phyloP scores from a whole-genome alignment of 805 yeast species.

The Pichia heedii region DNA sequence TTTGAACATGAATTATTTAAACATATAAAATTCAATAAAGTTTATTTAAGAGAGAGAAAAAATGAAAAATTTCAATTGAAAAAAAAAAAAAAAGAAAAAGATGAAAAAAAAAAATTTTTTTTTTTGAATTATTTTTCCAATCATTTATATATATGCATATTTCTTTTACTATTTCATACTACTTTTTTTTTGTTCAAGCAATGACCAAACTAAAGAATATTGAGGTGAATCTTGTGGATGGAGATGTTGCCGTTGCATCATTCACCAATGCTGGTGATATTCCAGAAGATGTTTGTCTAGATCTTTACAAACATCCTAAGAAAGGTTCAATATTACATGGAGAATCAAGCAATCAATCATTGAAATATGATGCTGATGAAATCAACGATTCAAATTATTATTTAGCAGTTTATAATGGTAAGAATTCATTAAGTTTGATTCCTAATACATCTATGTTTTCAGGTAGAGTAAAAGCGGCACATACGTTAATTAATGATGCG shows the following conservation, averaged over 20 bases:
- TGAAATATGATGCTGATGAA: slow-evolving; percentile 63
- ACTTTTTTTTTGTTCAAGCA: neutral
- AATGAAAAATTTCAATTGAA: no score
- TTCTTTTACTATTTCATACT: no score
- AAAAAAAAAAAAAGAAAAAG: no score
- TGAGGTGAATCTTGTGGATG: neutral
- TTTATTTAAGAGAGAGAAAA: no score
- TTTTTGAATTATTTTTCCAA: no score
- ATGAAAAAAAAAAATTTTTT: no score
- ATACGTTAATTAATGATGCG: slow-evolving; percentile 8
- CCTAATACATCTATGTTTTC: slow-evolving; percentile 9
- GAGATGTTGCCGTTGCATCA: slow-evolving; percentile 40
- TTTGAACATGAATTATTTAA: no score
- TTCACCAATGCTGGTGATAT: slow-evolving; percentile 71
- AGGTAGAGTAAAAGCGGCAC: slow-evolving; percentile 30
- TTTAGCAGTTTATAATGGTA: slow-evolving; percentile 70
- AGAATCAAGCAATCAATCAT: slow-evolving; percentile 44
- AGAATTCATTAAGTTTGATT: slow-evolving; percentile 48
- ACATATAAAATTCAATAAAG: no score
- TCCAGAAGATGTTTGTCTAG: slow-evolving; percentile 50
- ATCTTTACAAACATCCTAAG: slow-evolving; percentile 46
- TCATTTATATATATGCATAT: no score
- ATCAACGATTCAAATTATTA: slow-evolving; percentile 45
- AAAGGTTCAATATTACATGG: slow-evolving; percentile 56
- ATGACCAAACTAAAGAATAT: neutral